These are phyloP conservation scores for Apiotrichum akiyoshidainum DNA, from an alignment of 1,284 basidiomycete species.

Conservation along the genomic window DNA sequence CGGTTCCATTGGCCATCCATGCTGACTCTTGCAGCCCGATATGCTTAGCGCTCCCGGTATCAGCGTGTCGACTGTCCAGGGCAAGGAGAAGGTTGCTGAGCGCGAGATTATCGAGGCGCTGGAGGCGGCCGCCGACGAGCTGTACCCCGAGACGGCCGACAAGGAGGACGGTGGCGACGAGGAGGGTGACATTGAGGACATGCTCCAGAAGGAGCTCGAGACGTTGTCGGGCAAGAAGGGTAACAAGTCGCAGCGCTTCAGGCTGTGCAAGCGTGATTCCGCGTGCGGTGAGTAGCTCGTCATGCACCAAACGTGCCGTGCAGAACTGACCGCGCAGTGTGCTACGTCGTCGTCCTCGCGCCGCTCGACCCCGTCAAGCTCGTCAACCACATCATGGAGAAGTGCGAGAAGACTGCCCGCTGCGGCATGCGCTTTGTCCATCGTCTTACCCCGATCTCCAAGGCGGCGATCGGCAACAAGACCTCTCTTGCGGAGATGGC, in stretches of 20 bases:
- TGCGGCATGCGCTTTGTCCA: constrained; percentile 40
- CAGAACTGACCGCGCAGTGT: constrained; percentile 20
- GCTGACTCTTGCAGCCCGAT: constrained; percentile 26
- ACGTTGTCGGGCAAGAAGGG: constrained; percentile 20
- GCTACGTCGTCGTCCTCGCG: constrained; percentile 28
- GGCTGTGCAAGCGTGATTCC: constrained; percentile 26
- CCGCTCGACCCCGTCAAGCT: constrained; percentile 25
- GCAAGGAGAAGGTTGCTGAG: constrained; percentile 43
- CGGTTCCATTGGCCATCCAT: no score
- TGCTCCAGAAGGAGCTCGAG: constrained; percentile 41
- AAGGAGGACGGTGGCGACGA: constrained; percentile 21
- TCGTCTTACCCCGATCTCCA: constrained; percentile 37
- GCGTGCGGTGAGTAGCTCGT: constrained; percentile 30
- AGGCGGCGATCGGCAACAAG: constrained; percentile 25
- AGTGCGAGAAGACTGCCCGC: constrained; percentile 32
- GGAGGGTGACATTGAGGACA: constrained; percentile 39
- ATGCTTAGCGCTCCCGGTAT: constrained; percentile 38
- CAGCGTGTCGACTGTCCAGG: constrained; percentile 34
- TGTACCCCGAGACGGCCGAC: constrained; percentile 37
- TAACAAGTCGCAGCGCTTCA: constrained; percentile 39
- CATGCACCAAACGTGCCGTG: no score
- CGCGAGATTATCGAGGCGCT: constrained; percentile 41
- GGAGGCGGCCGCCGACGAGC: constrained; percentile 41
- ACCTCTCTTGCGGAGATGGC: constrained; percentile 27
- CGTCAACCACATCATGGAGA: constrained; percentile 36